Evolutionary conservation across 805 yeast species (phyloP), one percentile per base, ranked within the genome.

Genomic region (Kodamaea neixiangensis): DNA sequence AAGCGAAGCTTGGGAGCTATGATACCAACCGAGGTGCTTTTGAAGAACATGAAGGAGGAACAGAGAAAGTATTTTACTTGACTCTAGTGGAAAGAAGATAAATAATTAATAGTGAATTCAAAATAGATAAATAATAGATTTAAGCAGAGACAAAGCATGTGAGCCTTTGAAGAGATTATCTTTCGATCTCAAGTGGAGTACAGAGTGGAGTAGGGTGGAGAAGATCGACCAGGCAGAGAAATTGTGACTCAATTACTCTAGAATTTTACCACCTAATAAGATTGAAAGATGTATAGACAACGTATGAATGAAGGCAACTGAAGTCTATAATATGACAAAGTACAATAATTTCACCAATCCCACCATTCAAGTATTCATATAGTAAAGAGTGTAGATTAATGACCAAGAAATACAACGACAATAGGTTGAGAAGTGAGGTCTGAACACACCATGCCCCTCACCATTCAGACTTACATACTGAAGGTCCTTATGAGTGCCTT

Each of bases 1-100:
- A 77, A 77, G 52, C 76, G 96, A 54, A 89, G 92, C 1, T 73
- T 91, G 54, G 97, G 96, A 0, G 80, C 92, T 3, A 81, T 87
- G 48, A 84, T 91, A 2, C 82, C 89, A 2, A 96, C 96, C 17
- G 41, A 35, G 4, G 41, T 20, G 13, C 34, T 37, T 59, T 82
- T 87, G 48, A 58, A 62, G 40, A 71, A 76, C 46, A 67, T 82
- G 70, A 72, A 69, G 52, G 66, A 68, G 6, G 62, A 66, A 0
- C 85, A 43, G 20, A 22, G 46, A 25, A 19, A 29, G 46, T 29
- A 43, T 29, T 43, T 43, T 17, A 15, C 10, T 17, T 43, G 20
- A 41, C 7, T 2, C n/a, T 21, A 22, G 19, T 41, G 18, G 17
- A 14, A 41, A 41, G 44, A 13, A 39, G 17, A 7, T 39, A 6